These are phyloP conservation scores for Carpinus viminea DNA, from an alignment of 306 rosid genomes.

Conservation along the genomic window DNA sequence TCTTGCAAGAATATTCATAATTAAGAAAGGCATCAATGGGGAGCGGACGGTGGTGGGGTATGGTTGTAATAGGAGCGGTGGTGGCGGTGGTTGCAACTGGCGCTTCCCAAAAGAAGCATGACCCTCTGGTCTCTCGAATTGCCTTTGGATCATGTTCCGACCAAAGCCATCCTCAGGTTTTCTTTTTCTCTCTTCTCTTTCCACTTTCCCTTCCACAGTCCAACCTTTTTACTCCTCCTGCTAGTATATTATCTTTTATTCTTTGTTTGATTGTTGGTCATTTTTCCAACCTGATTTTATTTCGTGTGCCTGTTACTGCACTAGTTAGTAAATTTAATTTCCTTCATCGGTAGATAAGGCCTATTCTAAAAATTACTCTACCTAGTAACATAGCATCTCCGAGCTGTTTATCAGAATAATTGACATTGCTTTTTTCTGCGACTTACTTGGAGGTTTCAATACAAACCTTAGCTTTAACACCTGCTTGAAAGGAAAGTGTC, in stretches of 20 bases:
- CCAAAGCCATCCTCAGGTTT: conserved; percentile 71
- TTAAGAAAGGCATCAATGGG: conserved; percentile 21
- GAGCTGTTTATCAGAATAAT: background rate
- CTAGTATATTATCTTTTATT: background rate
- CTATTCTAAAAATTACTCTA: background rate
- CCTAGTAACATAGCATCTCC: background rate
- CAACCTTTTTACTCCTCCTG: background rate
- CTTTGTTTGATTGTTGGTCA: conserved; percentile 6
- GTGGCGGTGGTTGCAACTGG: conserved; percentile 8
- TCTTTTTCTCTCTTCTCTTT: background rate
- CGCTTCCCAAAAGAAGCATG: conserved; percentile 39
- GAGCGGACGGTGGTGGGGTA: conserved; percentile 25
- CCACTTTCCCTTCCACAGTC: background rate
- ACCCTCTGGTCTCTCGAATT: conserved; percentile 53
- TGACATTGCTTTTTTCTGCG: background rate
- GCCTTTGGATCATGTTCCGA: conserved; percentile 88
- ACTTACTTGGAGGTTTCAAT: background rate
- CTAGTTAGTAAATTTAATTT: background rate
- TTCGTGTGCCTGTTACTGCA: background rate
- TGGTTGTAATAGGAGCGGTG: conserved; percentile 30
- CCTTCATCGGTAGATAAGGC: background rate
- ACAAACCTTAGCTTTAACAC: no score
- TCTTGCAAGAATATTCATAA: background rate
- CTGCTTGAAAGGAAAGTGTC: no score
- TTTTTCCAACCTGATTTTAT: background rate